phyloP scores from a whole-genome alignment of 2,329 filamentous ascomycete genomes.

The Sphaerulina musiva region DNA sequence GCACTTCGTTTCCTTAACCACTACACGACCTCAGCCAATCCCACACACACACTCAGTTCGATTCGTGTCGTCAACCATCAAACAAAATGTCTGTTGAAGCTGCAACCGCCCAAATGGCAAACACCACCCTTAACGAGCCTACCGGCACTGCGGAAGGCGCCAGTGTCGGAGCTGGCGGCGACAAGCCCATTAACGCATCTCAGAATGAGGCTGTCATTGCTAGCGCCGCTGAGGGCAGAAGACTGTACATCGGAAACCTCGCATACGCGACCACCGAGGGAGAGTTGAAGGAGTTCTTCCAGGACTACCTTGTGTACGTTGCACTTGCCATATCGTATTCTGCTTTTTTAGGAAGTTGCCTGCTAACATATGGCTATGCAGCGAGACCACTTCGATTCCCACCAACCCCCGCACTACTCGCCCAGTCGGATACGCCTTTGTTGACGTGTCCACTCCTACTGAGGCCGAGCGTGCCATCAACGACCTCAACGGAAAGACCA shows the following conservation, averaged over 20 bases:
- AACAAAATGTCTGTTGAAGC: slow-evolving; percentile 86
- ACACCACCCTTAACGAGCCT: slow-evolving; percentile 56
- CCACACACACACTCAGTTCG: slow-evolving; percentile 12
- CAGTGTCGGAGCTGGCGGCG: slow-evolving; percentile 41
- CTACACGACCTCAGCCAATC: slow-evolving; percentile 30
- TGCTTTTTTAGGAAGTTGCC: not conserved
- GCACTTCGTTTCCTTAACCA: slow-evolving; percentile 38
- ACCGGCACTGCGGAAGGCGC: slow-evolving; percentile 53
- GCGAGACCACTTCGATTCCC: slow-evolving; percentile 97
- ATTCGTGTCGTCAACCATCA: slow-evolving; percentile 52
- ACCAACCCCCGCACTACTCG: slow-evolving; percentile 99
- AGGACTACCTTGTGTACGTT: slow-evolving; percentile 97
- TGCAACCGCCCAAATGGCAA: slow-evolving; percentile 65
- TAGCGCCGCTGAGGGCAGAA: slow-evolving; percentile 96
- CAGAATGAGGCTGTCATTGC: slow-evolving; percentile 88
- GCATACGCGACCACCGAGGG: slow-evolving; percentile 99
- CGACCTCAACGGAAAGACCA: slow-evolving; percentile 94
- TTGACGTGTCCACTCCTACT: slow-evolving; percentile 88
- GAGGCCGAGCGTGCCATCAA: slow-evolving; percentile 94
- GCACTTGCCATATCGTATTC: slow-evolving; percentile 7
- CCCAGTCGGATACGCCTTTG: slow-evolving; percentile 97
- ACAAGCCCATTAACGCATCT: slow-evolving; percentile 64
- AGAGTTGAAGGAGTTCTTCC: slow-evolving; percentile 99
- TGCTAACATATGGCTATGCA: slow-evolving; percentile 38
- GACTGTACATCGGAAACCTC: slow-evolving; percentile 99